These are phyloP conservation scores for Chaetomium strumarium DNA, from an alignment of 2,329 filamentous ascomycete species.

Conservation along the genomic window DNA sequence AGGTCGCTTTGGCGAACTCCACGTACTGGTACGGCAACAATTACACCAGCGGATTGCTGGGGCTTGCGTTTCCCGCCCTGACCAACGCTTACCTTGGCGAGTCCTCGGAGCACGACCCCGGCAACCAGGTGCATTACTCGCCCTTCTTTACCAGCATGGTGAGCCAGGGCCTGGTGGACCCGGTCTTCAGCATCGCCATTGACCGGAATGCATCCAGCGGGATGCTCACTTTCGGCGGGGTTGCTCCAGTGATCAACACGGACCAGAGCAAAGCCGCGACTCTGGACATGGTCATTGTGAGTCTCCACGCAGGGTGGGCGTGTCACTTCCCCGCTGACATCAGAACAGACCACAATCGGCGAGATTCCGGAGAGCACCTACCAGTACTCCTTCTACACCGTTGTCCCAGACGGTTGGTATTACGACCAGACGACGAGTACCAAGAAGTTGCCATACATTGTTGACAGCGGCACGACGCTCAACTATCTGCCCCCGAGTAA, in stretches of 20 bases:
- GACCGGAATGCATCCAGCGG: constrained; percentile 42
- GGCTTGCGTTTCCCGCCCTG: constrained; percentile 45
- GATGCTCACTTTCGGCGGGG: constrained; percentile 42
- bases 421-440: constrained; percentile 38
- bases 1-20: constrained; percentile 43
- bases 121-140: constrained; percentile 38
- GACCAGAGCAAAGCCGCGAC: constrained; percentile 27
- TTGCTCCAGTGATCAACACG: constrained; percentile 34
- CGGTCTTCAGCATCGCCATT: constrained; percentile 44
- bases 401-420: constrained; percentile 43
- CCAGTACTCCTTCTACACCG: constrained; percentile 48
- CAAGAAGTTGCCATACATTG: constrained; percentile 43
- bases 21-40: constrained; percentile 49
- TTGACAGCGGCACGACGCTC: constrained; percentile 48
- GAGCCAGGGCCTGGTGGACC: constrained; percentile 39
- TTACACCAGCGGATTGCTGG: constrained; percentile 45
- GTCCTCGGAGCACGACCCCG: constrained; percentile 33
- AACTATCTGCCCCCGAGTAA: constrained; percentile 45
- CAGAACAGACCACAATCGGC: constrained; percentile 38
- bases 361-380: constrained; percentile 33
- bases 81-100: constrained; percentile 43
- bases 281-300: constrained; percentile 30
- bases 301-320: neutral
- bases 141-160: constrained; percentile 46
- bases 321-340: constrained; percentile 1